A percentile compares a stretch with the other conserved stretches of the same genome.
Conservation (phyloP, 2,329 filamentous ascomycete genomes). For the Zymoseptoria brevis region DNA sequence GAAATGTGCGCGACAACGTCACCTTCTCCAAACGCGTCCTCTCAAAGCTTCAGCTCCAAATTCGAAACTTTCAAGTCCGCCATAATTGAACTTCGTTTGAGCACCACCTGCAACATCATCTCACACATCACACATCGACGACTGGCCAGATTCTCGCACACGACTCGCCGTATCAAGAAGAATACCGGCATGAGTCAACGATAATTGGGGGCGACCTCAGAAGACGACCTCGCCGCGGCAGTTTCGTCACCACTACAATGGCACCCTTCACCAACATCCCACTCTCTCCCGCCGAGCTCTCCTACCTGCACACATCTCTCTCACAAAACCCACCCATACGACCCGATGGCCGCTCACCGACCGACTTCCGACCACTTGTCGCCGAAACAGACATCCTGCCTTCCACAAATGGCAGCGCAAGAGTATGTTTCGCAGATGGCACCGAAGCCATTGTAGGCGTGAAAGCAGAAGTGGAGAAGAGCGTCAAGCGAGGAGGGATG, state of each 20-base stretch:
- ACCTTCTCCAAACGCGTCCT: neutral
- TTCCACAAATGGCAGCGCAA: slow-evolving; percentile 81
- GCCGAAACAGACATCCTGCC: slow-evolving; percentile 89
- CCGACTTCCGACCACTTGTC: slow-evolving; percentile 81
- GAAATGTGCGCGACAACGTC: too few species aligned
- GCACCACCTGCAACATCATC: neutral
- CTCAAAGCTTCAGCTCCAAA: neutral
- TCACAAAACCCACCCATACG: slow-evolving; percentile 74
- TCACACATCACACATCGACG: neutral
- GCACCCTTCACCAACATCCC: slow-evolving; percentile 54
- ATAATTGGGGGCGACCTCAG: neutral
- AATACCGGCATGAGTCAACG: neutral
- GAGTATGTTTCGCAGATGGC: slow-evolving; percentile 89
- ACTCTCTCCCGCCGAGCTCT: slow-evolving; percentile 90
- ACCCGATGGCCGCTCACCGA: slow-evolving; percentile 72
- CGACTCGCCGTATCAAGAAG: neutral
- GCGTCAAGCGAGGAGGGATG: slow-evolving; percentile 30
- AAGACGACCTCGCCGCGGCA: neutral
- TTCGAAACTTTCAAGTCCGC: neutral
- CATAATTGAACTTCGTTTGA: neutral
- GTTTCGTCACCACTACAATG: slow-evolving; percentile 37
- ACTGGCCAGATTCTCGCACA: neutral
- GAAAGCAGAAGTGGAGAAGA: slow-evolving; percentile 88
- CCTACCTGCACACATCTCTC: slow-evolving; percentile 86
- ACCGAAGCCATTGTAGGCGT: slow-evolving; percentile 93